Evolutionary conservation across 345 rosid genomes (phyloP).

Genomic region (Bruguiera sexangula): DNA sequence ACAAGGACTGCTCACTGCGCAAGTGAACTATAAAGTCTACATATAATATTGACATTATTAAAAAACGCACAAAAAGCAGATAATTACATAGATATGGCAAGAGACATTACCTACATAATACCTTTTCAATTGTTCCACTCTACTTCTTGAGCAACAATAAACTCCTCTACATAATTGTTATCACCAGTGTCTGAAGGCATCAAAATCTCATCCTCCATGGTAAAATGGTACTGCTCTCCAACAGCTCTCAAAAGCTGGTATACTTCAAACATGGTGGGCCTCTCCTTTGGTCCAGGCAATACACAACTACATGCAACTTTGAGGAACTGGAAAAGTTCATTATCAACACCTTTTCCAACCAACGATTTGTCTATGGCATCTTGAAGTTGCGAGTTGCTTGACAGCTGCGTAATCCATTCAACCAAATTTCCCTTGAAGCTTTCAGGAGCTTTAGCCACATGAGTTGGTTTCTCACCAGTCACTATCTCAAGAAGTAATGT

Average conservation of each 20-base stretch:
- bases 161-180: no score
- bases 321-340: conserved; percentile 15
- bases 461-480: conserved; percentile 21
- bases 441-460: conserved; percentile 9
- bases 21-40: no score
- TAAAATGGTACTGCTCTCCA: conserved; percentile 9
- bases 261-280: conserved; percentile 27
- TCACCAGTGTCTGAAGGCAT: no score
- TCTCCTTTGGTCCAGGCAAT: conserved; percentile 10
- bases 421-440: conserved; percentile 9
- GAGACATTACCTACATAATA: no score
- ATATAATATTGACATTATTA: no score
- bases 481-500: conserved; percentile 29
- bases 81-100: no score
- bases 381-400: not conserved
- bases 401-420: conserved; percentile 7
- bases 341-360: conserved; percentile 21
- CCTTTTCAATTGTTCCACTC: no score
- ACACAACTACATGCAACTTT: conserved; percentile 19
- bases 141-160: no score
- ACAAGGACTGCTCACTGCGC: no score
- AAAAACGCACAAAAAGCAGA: no score
- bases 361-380: conserved; percentile 14
- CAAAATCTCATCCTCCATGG: no score
- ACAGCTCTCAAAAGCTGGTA: conserved; percentile 19